A percentile compares a stretch with the other conserved stretches of the same genome.
phyloP scores from a whole-genome alignment of 2,329 filamentous ascomycete genomes.

The Coniochaeta pulveracea region DNA sequence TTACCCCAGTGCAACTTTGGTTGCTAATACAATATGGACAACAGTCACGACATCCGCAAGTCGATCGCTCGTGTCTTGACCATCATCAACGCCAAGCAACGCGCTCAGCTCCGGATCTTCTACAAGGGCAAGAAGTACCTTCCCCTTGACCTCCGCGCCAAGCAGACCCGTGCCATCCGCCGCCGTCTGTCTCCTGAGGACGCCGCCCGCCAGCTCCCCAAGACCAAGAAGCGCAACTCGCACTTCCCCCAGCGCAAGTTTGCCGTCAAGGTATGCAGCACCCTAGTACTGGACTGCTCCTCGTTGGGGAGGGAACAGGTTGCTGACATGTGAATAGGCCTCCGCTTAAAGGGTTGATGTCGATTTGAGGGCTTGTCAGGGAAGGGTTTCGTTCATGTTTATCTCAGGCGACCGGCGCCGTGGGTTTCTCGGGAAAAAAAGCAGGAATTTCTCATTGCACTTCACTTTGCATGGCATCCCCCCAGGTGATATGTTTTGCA shows the following conservation, averaged over 20 bases:
- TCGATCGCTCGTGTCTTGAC: slow-evolving; percentile 98
- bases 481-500: slow-evolving; percentile 6
- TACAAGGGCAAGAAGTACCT: slow-evolving; percentile 99
- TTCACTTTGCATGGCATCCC: slow-evolving; percentile 6
- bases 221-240: slow-evolving; percentile 88
- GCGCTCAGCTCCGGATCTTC: slow-evolving; percentile 94
- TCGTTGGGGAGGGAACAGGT: neutral
- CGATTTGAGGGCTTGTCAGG: slow-evolving; percentile 11
- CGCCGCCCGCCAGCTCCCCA: slow-evolving; percentile 72
- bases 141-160: slow-evolving; percentile 94
- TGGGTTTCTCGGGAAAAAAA: slow-evolving; percentile 5
- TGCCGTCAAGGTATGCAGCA: slow-evolving; percentile 78
- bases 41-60: slow-evolving; percentile 97
- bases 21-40: too few species aligned
- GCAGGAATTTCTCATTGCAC: neutral
- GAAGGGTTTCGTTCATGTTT: slow-evolving; percentile 13
- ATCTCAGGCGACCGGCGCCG: slow-evolving; percentile 14
- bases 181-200: slow-evolving; percentile 90
- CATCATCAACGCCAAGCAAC: slow-evolving; percentile 99
- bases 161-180: slow-evolving; percentile 97
- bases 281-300: neutral
- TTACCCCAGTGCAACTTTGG: too few species aligned
- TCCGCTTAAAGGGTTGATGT: slow-evolving; percentile 14
- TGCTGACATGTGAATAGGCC: too few species aligned
- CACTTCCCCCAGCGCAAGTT: slow-evolving; percentile 99